Base-by-base conservation (phyloP, 805 yeast genomes). In the Candida arabinofermentans region DNA sequence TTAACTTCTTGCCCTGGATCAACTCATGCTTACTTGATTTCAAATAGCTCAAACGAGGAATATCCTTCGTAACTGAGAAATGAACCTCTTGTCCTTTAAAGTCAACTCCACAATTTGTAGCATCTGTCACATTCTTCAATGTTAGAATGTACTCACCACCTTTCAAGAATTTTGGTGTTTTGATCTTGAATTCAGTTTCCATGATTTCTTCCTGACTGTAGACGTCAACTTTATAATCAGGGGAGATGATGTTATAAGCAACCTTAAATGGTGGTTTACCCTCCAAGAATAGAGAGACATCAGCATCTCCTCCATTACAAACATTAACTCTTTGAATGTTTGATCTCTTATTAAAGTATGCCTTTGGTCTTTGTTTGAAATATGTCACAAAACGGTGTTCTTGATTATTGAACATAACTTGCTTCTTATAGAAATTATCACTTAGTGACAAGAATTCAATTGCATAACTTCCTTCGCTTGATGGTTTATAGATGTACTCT, bases 201-300 rank as follows among this genome's bases (percentile, higher is more conserved):
- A 50, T 51, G 34, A 79, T 72, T 33, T 69, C 68, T 8, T 67
- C 65, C 6, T 73, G 59, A 0, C 62, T 59, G 36, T 64, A 71
- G 5, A 76, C 62, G 12, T 67, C 43, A 5, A 51, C 57, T 48
- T 78, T 66, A 46, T 73, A 71, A 45, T 72, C 71, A 2, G 81
- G 72, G 40, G 82, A 83, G 16, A 83, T 61, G 18, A 91, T 65
- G 40, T 80, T 85, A 61, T 89, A 90, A 18, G 69, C 70, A 40
- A 93, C 69, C 2, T 74, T 66, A 51, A 83, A 87, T 4, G 98
- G 98, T 0, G 84, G 76, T 49, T 81, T 80, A 12, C 99, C 99
- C 37, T 75, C 79, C 18, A 93, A 72, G 8, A 60, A 57, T 4
- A 91, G 70, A 0, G 83, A 81, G 4, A 85, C 62, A 2, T 69